A percentile compares a stretch with the other conserved stretches of the same genome.
Evolutionary conservation across 2,329 filamentous ascomycete species (phyloP).

Genomic region (Clonostachys sp.): DNA sequence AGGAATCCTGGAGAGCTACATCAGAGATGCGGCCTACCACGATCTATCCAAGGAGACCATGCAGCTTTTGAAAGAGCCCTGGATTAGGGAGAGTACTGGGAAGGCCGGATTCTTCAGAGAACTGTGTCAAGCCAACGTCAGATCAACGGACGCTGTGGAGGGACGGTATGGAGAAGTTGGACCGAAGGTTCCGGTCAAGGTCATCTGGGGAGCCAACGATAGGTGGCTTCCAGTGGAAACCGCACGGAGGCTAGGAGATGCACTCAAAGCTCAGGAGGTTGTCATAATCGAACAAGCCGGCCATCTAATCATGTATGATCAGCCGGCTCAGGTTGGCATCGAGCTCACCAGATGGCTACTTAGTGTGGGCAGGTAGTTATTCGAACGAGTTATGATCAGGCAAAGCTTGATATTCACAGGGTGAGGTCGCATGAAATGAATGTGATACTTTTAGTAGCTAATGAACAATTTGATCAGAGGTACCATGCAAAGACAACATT

Average conservation of each 20-base stretch:
- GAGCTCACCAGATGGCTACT: constrained; percentile 27
- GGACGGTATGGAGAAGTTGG: constrained; percentile 26
- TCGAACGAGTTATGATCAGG: background rate
- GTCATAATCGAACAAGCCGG: constrained; percentile 28
- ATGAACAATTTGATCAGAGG: no score
- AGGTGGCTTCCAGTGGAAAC: constrained; percentile 33
- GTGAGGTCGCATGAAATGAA: no score
- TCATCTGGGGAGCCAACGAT: constrained; percentile 38
- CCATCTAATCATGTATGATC: constrained; percentile 38
- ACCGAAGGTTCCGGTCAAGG: constrained; percentile 24
- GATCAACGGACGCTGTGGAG: constrained; percentile 23
- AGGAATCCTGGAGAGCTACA: constrained; percentile 32
- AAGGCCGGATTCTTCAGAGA: constrained; percentile 31
- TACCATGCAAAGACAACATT: no score
- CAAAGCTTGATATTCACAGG: background rate
- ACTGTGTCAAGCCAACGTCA: constrained; percentile 20
- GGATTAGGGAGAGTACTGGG: constrained; percentile 15
- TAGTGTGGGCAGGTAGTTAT: background rate
- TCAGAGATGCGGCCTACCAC: constrained; percentile 25
- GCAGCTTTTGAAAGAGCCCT: constrained; percentile 27
- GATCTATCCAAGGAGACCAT: constrained; percentile 21
- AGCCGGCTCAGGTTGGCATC: constrained; percentile 26
- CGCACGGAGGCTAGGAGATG: constrained; percentile 15
- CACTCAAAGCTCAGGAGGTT: constrained; percentile 22
- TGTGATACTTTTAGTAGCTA: no score